Percentiles rank a stretch among this genome's conserved stretches.
These are phyloP conservation scores for Pseudogymnoascus pannorum DNA, from an alignment of 2,329 filamentous ascomycete genomes.

Conservation along the genomic window DNA sequence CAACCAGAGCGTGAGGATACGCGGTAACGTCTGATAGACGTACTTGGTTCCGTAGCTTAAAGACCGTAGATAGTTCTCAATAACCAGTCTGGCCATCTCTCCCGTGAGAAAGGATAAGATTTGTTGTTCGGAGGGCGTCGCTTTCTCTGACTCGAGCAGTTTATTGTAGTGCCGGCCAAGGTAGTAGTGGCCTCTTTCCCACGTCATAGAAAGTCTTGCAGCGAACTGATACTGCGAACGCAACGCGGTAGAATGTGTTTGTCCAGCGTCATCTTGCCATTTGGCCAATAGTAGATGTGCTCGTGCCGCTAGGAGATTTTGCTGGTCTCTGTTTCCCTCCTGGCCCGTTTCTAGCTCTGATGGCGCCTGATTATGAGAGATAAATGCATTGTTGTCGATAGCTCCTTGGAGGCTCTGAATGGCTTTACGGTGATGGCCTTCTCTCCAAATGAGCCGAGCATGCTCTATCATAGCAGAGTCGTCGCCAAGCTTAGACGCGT, in stretches of 20 bases:
- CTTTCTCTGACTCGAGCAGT: conserved; percentile 80
- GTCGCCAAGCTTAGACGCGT: conserved; percentile 77
- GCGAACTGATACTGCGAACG: conserved; percentile 78
- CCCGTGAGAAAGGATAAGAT: conserved; percentile 69
- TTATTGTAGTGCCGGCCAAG: conserved; percentile 97
- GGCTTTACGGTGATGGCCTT: conserved; percentile 87
- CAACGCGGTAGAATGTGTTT: conserved; percentile 76
- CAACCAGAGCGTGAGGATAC: conserved; percentile 88
- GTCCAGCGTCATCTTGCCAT: conserved; percentile 92
- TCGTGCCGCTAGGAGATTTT: conserved; percentile 59
- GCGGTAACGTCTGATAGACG: conserved; percentile 87
- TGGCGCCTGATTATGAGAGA: conserved; percentile 29
- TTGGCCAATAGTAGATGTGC: conserved; percentile 87
- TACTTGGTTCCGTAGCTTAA: conserved; percentile 89
- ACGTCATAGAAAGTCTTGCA: conserved; percentile 60
- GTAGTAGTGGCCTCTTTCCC: conserved; percentile 98
- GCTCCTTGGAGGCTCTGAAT: conserved; percentile 86
- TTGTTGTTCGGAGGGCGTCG: conserved; percentile 68
- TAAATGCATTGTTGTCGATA: conserved; percentile 74
- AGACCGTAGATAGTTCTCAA: conserved; percentile 88
- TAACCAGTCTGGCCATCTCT: conserved; percentile 78
- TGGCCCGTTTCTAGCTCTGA: not conserved
- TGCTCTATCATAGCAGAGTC: conserved; percentile 90
- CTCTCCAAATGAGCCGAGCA: conserved; percentile 84
- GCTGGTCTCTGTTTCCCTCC: conserved; percentile 31